Evolutionary conservation across 441 rosid genomes (phyloP).

Genomic region (Populus tomentosa): DNA sequence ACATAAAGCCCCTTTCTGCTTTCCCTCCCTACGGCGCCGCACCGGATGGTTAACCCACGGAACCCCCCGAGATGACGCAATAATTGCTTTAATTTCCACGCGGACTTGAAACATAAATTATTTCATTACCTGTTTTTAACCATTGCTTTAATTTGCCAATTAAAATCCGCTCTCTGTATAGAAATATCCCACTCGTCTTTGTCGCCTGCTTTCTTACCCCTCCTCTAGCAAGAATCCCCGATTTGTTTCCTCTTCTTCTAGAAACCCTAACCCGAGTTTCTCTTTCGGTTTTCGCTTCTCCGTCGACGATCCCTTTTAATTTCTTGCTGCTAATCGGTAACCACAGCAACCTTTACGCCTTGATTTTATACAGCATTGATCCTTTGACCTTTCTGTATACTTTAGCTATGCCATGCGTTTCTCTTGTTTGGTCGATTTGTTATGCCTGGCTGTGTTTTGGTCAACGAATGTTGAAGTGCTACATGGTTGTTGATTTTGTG

Average conservation of each 20-base stretch:
- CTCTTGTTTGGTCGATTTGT: background rate
- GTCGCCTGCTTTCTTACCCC: too few relatives aligned
- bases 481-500: background rate
- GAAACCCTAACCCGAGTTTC: background rate
- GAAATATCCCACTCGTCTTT: background rate
- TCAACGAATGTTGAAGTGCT: background rate
- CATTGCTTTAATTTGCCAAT: background rate
- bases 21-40: background rate
- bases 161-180: background rate
- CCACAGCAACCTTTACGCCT: too few relatives aligned
- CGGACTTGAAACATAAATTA: background rate
- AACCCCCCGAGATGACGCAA: background rate
- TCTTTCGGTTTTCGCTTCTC: background rate
- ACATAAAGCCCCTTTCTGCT: background rate
- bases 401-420: too few relatives aligned
- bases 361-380: too few relatives aligned
- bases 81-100: background rate
- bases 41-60: background rate
- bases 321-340: too few relatives aligned
- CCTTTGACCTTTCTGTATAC: too few relatives aligned
- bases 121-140: background rate
- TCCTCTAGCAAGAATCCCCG: background rate
- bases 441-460: background rate
- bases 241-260: background rate
- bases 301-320: background rate